Conservation (phyloP, 306 rosid genomes). For the Rubus parviflorus region DNA sequence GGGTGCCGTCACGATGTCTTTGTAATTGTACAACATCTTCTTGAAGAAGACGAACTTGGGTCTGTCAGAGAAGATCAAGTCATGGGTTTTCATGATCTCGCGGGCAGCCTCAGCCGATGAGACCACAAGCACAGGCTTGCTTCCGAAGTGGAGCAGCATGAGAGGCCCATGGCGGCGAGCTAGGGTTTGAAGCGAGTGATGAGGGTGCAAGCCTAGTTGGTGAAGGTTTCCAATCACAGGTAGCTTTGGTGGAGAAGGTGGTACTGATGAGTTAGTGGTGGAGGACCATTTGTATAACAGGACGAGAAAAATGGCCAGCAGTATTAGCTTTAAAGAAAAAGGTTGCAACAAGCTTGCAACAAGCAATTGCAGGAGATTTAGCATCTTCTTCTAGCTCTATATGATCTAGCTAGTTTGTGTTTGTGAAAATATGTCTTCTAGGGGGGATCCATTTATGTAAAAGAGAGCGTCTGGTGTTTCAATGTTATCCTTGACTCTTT, state of each 20-base stretch:
- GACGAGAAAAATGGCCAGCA: background rate
- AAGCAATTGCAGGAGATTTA: background rate
- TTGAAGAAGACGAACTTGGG: background rate
- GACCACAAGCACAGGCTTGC: constrained; percentile 22
- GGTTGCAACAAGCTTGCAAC: background rate
- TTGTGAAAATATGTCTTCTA: background rate
- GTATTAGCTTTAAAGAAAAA: background rate
- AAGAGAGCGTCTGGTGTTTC: no score
- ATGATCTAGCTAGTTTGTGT: background rate
- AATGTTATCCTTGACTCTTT: background rate
- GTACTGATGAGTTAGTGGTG: background rate
- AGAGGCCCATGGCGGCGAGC: constrained; percentile 28
- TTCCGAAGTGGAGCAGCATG: constrained; percentile 35
- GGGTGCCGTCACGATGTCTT: constrained; percentile 19
- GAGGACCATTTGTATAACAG: background rate
- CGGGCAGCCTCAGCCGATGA: constrained; percentile 27
- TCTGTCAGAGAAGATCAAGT: constrained; percentile 22
- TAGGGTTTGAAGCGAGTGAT: constrained; percentile 15
- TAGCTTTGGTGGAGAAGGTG: no score
- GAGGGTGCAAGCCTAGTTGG: constrained; percentile 20
- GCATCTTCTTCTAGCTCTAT: background rate
- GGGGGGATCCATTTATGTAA: no score
- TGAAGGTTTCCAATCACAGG: constrained; percentile 32
- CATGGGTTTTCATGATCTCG: constrained; percentile 37
- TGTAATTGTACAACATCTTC: constrained; percentile 18